These are phyloP conservation scores for Calonectria leucothoes DNA, from an alignment of 2,329 filamentous ascomycete genomes.

Conservation along the genomic window DNA sequence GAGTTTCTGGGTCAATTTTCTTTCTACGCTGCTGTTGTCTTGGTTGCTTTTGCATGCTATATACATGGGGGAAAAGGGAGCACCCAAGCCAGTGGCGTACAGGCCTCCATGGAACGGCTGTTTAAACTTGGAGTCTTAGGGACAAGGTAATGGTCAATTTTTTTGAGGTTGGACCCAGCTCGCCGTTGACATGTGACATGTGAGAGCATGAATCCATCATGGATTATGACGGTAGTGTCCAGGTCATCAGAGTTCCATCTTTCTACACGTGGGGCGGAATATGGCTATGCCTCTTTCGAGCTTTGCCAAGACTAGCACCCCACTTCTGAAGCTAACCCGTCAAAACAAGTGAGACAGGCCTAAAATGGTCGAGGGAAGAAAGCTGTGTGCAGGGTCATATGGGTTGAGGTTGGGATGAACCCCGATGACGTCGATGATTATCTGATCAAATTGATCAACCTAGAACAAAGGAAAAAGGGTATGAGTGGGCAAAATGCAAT, in stretches of 20 bases:
- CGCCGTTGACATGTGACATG: too few relatives aligned
- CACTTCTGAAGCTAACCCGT: constrained; percentile 1
- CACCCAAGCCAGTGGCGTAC: not conserved
- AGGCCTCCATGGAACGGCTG: not conserved
- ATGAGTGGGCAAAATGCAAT: not conserved
- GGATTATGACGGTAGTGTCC: too few relatives aligned
- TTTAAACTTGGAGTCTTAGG: too few relatives aligned
- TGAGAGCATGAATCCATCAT: too few relatives aligned
- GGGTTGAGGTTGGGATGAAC: not conserved
- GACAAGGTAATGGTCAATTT: too few relatives aligned
- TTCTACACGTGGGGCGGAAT: not conserved
- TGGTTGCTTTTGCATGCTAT: not conserved
- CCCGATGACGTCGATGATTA: not conserved
- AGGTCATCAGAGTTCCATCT: not conserved
- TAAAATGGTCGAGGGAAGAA: not conserved
- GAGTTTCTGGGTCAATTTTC: not conserved
- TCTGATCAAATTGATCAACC: not conserved
- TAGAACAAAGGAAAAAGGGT: not conserved
- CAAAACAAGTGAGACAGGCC: not conserved
- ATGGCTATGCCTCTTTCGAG: not conserved
- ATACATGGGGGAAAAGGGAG: not conserved
- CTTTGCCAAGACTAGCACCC: not conserved
- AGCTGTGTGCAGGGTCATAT: not conserved
- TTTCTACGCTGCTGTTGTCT: not conserved
- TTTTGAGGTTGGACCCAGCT: too few relatives aligned